Conservation (phyloP, 768 basidiomycete species). For the Tephrocybe sp. region DNA sequence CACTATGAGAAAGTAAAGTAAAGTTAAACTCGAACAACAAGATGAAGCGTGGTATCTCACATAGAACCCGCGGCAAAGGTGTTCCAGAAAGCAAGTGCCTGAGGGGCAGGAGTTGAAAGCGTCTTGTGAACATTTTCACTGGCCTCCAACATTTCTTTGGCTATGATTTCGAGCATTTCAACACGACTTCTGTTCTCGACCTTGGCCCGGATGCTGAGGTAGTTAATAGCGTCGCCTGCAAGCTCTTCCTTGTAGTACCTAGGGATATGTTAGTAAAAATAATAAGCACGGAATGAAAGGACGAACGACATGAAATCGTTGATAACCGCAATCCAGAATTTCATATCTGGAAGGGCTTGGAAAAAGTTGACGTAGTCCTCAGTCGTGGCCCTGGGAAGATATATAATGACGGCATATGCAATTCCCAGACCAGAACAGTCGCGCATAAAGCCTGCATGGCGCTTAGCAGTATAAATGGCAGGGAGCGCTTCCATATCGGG, state of each 20-base stretch:
- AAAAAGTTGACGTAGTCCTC: constrained; percentile 13
- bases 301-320: constrained; percentile 15
- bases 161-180: constrained; percentile 11
- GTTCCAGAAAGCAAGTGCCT: constrained; percentile 11
- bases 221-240: constrained; percentile 14
- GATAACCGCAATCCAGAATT: constrained; percentile 11
- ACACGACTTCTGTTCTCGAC: constrained; percentile 5
- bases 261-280: background rate
- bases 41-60: too few species aligned
- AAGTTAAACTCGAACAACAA: too few species aligned
- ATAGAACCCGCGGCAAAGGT: constrained; percentile 11
- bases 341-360: constrained; percentile 13
- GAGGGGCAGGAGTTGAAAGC: background rate
- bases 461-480: background rate
- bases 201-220: constrained; percentile 13
- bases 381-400: constrained; percentile 8
- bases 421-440: constrained; percentile 13
- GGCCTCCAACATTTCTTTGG: constrained; percentile 9
- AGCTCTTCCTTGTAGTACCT: constrained; percentile 21
- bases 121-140: constrained; percentile 2
- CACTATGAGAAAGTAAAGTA: background rate
- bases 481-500: constrained; percentile 1
- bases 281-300: background rate
- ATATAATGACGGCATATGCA: constrained; percentile 11
- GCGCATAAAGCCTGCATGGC: background rate